These are phyloP conservation scores for Pythium phragmitis DNA, from an alignment of 352 stramenopile species.

Conservation along the genomic window DNA sequence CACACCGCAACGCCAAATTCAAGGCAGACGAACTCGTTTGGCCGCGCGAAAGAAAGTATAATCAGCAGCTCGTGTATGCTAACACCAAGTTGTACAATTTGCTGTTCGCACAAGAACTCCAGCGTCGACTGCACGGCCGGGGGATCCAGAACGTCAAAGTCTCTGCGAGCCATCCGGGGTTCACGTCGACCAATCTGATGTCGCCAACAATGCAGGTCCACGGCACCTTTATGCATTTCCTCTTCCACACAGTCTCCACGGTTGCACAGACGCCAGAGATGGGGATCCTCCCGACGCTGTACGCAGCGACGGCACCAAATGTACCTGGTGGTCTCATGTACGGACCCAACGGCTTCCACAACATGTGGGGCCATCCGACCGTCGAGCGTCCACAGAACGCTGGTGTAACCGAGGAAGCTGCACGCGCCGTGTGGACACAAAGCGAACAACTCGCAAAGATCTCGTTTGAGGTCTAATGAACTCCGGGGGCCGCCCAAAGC, in stretches of 20 bases:
- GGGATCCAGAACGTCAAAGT: constrained; percentile 31
- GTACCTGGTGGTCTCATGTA: constrained; percentile 34
- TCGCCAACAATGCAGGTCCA: not conserved
- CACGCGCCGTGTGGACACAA: constrained; percentile 30
- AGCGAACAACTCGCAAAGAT: constrained; percentile 40
- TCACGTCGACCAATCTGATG: constrained; percentile 33
- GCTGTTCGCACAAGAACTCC: constrained; percentile 47
- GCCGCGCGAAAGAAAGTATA: constrained; percentile 33
- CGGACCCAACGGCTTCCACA: constrained; percentile 30
- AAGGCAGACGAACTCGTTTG: constrained; percentile 36
- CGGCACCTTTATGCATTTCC: constrained; percentile 23
- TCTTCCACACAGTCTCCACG: constrained; percentile 25
- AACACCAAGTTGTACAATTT: constrained; percentile 58
- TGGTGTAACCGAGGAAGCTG: no score
- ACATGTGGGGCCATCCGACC: not conserved
- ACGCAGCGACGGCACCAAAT: constrained; percentile 35
- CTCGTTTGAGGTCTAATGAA: not conserved
- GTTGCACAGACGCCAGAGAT: constrained; percentile 42
- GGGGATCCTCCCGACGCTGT: constrained; percentile 42
- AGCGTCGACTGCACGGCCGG: constrained; percentile 30
- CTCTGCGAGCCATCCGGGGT: constrained; percentile 36
- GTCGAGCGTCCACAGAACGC: constrained; percentile 8
- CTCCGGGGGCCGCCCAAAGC: no score
- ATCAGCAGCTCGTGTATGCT: constrained; percentile 29
- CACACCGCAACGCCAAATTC: constrained; percentile 37